Conservation (phyloP, 805 yeast species). For the Clavispora santaluciae region DNA sequence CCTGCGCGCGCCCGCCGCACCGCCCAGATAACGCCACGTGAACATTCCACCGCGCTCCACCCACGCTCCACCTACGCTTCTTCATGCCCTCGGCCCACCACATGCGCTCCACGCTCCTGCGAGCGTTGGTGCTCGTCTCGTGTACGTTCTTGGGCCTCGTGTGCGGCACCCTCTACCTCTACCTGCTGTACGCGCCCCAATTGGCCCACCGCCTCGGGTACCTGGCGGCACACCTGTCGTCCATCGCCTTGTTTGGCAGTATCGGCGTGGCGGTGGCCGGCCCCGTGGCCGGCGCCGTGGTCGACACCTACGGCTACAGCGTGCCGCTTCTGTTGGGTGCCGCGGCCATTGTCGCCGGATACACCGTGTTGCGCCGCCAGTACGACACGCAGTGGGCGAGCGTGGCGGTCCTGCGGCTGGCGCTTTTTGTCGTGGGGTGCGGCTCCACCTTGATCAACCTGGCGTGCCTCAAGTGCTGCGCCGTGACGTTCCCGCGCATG, state of each 20-base stretch:
- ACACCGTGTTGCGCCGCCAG: constrained; percentile 49
- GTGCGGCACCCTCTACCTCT: constrained; percentile 72
- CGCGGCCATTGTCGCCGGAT: constrained; percentile 46
- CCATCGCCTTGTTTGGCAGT: constrained; percentile 63
- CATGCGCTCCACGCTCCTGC: constrained; percentile 15
- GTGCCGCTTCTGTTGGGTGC: constrained; percentile 50
- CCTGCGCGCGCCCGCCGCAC: no score
- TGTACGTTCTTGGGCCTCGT: constrained; percentile 43
- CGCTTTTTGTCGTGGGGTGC: constrained; percentile 54
- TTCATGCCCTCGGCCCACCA: background rate
- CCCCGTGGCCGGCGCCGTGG: constrained; percentile 61
- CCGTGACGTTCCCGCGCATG: constrained; percentile 58
- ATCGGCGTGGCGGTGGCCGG: constrained; percentile 62
- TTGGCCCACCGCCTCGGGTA: constrained; percentile 54
- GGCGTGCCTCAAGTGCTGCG: constrained; percentile 69
- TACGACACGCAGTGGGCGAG: constrained; percentile 38
- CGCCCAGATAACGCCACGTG: no score
- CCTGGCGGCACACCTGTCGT: constrained; percentile 57
- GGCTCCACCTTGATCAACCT: constrained; percentile 67
- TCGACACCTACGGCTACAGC: constrained; percentile 60
- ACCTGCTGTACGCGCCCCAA: constrained; percentile 77
- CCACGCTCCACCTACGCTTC: background rate
- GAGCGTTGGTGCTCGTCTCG: constrained; percentile 19
- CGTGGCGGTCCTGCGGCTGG: constrained; percentile 38
- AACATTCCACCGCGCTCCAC: no score